Evolutionary conservation across 2,329 filamentous ascomycete species (phyloP).

Genomic region (Paraphaeosphaeria sporulosa): DNA sequence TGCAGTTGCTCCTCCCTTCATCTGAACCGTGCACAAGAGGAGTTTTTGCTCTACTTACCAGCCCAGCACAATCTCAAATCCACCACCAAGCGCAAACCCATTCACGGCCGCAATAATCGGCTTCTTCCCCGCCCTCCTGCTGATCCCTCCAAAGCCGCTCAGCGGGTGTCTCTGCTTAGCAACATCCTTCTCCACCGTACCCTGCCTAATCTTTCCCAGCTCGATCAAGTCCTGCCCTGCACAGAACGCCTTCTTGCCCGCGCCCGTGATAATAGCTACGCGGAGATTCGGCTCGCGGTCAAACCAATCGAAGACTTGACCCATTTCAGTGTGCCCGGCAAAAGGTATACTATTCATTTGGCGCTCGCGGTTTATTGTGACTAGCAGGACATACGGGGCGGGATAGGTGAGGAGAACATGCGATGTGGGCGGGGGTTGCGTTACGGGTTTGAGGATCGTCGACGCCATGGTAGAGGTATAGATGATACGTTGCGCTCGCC

Average conservation of each 20-base stretch:
- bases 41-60: slow-evolving; percentile 51
- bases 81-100: slow-evolving; percentile 64
- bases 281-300: slow-evolving; percentile 59
- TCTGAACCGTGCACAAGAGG: neutral
- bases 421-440: slow-evolving; percentile 38
- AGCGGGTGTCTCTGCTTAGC: slow-evolving; percentile 50
- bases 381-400: slow-evolving; percentile 57
- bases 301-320: slow-evolving; percentile 61
- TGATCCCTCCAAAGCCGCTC: slow-evolving; percentile 64
- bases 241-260: slow-evolving; percentile 62
- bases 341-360: slow-evolving; percentile 56
- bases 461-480: slow-evolving; percentile 31
- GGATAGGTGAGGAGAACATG: slow-evolving; percentile 56
- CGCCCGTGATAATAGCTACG: slow-evolving; percentile 59
- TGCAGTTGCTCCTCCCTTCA: too few species aligned
- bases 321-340: slow-evolving; percentile 58
- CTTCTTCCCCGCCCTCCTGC: slow-evolving; percentile 65
- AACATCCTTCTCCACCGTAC: slow-evolving; percentile 32
- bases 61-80: slow-evolving; percentile 64
- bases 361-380: slow-evolving; percentile 61
- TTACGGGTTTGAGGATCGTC: slow-evolving; percentile 31
- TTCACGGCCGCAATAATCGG: slow-evolving; percentile 68
- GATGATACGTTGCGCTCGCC: neutral
- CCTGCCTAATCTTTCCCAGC: slow-evolving; percentile 41
- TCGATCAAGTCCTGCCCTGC: slow-evolving; percentile 64